Evolutionary conservation across 2,329 filamentous ascomycete species (phyloP), one percentile per base, ranked within the genome.

Genomic region (Cercospora citrullina): DNA sequence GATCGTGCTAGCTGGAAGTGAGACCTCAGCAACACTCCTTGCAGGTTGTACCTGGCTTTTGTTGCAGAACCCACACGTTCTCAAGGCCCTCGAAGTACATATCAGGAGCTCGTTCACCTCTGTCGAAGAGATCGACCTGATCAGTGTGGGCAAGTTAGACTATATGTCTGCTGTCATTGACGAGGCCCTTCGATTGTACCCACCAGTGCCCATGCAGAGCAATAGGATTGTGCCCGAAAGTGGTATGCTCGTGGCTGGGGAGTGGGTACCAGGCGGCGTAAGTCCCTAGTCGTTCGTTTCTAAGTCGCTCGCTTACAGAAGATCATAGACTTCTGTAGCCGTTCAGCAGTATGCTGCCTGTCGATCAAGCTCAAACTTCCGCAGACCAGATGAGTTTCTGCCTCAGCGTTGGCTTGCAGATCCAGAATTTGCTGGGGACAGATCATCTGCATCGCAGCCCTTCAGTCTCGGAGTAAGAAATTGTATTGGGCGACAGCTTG

Each of bases 11-110:
- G 91, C 91, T 0, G 91, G 91, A 2, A 90, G 87, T 5, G 91
- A 94, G 78, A 94, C 91, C 1, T 93, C 91, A 0, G 91, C 90
- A 53, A 93, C 93, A 73, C 87, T 86, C 2, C 83, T 93, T 0
- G 85, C 86, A 2, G 84, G 88, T 5, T 85, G 92, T 0, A 91
- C 93, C 72, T 94, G 93, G 79, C 89, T 88, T 76, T 79, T 93
- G 2, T 82, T 93, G 33, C 88, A 88, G 74, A 87, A 88, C 72
- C 88, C 88, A 0, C 39, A 71, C 0, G 83, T 82, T 10, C 84
- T 90, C 65, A 74, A 77, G 2, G 84, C 83, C 42, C 80, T 92
- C 59, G 84, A 85, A 71, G 73, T 79, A 2, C 90, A 93, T 75
- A 77, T 93, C 21, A 75, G 81, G 9, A 71, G 59, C 3, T 62